Conservation (phyloP, 441 rosid genomes). For the Gossypium gossypioides region DNA sequence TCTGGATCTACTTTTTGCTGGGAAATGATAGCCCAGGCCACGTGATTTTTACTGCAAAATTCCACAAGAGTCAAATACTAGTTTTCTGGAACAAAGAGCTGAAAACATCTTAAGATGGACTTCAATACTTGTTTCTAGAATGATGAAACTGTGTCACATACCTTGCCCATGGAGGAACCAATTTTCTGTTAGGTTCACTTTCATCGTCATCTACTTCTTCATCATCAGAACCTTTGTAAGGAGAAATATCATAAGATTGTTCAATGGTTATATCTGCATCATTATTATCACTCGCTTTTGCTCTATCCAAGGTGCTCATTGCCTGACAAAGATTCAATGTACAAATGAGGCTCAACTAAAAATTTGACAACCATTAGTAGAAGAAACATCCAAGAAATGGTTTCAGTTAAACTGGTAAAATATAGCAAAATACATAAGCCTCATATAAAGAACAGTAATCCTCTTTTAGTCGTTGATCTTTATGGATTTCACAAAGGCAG, state of each 20-base stretch:
- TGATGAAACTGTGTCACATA: constrained; percentile 19
- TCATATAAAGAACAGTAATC: neutral
- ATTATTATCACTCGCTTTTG: constrained; percentile 16
- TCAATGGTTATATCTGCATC: constrained; percentile 27
- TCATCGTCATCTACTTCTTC: constrained; percentile 59
- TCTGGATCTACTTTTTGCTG: constrained; percentile 45
- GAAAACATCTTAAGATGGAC: neutral
- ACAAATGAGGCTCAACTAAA: constrained; percentile 6
- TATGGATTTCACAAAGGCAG: neutral
- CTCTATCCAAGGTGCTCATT: constrained; percentile 20
- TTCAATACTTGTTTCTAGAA: neutral
- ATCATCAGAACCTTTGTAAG: constrained; percentile 80
- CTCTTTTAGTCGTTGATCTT: too few species aligned
- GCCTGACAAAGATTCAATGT: constrained; percentile 28
- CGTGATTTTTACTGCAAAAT: constrained; percentile 43
- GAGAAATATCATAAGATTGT: constrained; percentile 77
- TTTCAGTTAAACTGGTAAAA: neutral
- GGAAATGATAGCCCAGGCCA: constrained; percentile 32
- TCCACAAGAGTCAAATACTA: neutral
- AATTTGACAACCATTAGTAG: neutral
- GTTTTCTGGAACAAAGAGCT: neutral
- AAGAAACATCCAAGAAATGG: neutral
- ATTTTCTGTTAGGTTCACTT: constrained; percentile 37
- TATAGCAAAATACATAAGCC: neutral
- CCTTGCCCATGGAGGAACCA: constrained; percentile 87